phyloP scores from a whole-genome alignment of 192 early-diverging fungal genomes.

The Entomortierella lignicola region DNA sequence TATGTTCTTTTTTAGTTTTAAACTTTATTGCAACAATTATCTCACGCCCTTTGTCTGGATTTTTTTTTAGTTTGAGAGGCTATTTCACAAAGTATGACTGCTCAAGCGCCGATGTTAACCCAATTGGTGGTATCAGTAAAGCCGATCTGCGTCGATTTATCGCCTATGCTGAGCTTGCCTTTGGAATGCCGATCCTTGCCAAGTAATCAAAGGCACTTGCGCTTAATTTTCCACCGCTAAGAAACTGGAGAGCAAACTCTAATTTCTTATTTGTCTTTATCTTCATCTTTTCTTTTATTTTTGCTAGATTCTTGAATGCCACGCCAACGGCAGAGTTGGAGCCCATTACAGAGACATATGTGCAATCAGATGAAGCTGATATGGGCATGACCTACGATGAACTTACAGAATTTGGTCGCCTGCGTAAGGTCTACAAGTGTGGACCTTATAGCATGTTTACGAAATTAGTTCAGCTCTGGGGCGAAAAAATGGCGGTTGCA shows the following conservation, averaged over 20 bases:
- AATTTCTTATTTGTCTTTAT: neutral
- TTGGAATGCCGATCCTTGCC: slow-evolving; percentile 75
- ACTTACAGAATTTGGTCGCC: slow-evolving; percentile 87
- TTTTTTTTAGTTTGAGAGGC: slow-evolving; percentile 77
- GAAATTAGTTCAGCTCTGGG: slow-evolving; percentile 88
- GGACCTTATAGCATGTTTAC: slow-evolving; percentile 97
- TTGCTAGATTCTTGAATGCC: slow-evolving; percentile 79
- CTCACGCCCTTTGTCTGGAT: too few species aligned
- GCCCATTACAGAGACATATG: slow-evolving; percentile 84
- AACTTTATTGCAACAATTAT: too few species aligned
- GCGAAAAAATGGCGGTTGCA: slow-evolving; percentile 63
- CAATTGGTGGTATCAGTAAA: slow-evolving; percentile 96
- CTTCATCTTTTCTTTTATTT: neutral
- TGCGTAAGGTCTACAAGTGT: slow-evolving; percentile 88
- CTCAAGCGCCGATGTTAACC: slow-evolving; percentile 96
- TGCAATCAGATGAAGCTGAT: slow-evolving; percentile 93
- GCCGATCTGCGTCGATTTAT: slow-evolving; percentile 89
- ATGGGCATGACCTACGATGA: slow-evolving; percentile 99
- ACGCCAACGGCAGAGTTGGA: slow-evolving; percentile 97
- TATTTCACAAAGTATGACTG: slow-evolving; percentile 99
- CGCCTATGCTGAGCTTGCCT: slow-evolving; percentile 68
- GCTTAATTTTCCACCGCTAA: neutral
- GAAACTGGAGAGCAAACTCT: too few species aligned
- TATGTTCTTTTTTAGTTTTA: neutral
- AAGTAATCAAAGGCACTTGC: slow-evolving; percentile 46